A percentile compares a stretch with the other conserved stretches of the same genome.
These are phyloP conservation scores for Bryoglossum gracile DNA, from an alignment of 495 filamentous ascomycete genomes.

Conservation along the genomic window DNA sequence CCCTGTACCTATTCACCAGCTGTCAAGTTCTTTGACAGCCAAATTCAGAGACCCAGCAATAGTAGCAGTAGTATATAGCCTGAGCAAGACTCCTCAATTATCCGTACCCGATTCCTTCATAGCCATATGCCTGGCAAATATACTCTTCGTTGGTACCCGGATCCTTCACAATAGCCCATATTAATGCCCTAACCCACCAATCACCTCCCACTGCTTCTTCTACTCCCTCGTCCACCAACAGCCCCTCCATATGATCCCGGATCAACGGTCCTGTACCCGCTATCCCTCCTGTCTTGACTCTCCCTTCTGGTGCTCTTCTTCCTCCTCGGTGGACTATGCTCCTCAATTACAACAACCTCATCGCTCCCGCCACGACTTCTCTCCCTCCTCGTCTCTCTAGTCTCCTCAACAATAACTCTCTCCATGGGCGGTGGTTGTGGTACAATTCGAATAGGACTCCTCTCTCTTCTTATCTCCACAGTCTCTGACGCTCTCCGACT, in stretches of 20 bases:
- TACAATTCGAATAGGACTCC: conserved; percentile 18
- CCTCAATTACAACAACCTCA: conserved; percentile 28
- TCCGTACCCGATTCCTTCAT: no score
- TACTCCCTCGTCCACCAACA: conserved; percentile 26
- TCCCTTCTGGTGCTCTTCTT: conserved; percentile 15
- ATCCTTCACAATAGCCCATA: no score
- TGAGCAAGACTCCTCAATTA: no score
- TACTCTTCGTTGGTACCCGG: no score
- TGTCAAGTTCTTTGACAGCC: no score
- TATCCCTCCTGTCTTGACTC: conserved; percentile 10
- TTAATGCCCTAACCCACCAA: no score
- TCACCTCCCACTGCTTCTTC: conserved; percentile 44
- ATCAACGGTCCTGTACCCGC: conserved; percentile 26
- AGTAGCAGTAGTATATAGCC: no score
- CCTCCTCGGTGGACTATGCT: conserved; percentile 25
- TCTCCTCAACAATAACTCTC: conserved; percentile 23
- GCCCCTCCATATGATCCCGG: conserved; percentile 20
- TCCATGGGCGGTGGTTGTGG: conserved; percentile 17
- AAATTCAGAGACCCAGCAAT: no score
- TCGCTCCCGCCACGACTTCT: conserved; percentile 15
- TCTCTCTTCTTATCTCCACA: conserved; percentile 20
- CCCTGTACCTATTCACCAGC: no score
- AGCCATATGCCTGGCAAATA: no score
- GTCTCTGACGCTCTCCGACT: conserved; percentile 20
- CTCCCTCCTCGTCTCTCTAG: conserved; percentile 4